Evolutionary conservation across 192 early-diverging fungal species (phyloP).

Genomic region (Podila horticola): DNA sequence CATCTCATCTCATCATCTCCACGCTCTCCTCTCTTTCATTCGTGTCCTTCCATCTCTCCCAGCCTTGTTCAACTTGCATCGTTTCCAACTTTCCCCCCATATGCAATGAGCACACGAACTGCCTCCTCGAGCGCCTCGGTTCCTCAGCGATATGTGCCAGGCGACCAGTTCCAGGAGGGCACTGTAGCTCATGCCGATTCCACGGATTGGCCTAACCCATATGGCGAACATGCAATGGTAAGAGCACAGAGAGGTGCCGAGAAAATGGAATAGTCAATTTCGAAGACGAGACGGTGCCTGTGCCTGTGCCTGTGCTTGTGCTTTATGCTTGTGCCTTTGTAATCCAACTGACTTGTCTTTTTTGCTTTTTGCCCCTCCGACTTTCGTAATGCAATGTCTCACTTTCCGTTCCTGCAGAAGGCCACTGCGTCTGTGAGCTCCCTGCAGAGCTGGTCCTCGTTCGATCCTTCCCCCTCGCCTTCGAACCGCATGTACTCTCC

Average conservation of each 20-base stretch:
- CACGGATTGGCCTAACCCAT: conserved; percentile 20
- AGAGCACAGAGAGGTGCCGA: background rate
- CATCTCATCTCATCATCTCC: background rate
- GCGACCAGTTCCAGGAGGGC: conserved; percentile 24
- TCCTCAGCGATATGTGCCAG: conserved; percentile 1
- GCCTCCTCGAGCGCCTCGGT: too few species aligned
- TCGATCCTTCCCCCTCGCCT: conserved; percentile 4
- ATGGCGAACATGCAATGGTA: conserved; percentile 34
- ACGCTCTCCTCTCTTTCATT: background rate
- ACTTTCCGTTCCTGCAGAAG: conserved; percentile 10
- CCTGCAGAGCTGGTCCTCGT: conserved; percentile 22
- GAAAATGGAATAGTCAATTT: background rate
- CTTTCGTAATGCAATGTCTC: too few species aligned
- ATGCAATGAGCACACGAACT: too few species aligned
- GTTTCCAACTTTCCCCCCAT: background rate
- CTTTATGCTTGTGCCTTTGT: too few species aligned
- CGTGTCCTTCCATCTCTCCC: background rate
- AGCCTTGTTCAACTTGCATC: background rate
- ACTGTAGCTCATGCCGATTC: background rate
- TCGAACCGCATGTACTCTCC: conserved; percentile 9
- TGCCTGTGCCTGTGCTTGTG: too few species aligned
- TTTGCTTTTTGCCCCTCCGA: background rate
- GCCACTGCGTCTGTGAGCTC: conserved; percentile 25
- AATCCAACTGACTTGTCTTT: too few species aligned
- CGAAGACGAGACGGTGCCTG: too few species aligned